Conservation (phyloP, 306 rosid genomes). For the Benincasa hispida region DNA sequence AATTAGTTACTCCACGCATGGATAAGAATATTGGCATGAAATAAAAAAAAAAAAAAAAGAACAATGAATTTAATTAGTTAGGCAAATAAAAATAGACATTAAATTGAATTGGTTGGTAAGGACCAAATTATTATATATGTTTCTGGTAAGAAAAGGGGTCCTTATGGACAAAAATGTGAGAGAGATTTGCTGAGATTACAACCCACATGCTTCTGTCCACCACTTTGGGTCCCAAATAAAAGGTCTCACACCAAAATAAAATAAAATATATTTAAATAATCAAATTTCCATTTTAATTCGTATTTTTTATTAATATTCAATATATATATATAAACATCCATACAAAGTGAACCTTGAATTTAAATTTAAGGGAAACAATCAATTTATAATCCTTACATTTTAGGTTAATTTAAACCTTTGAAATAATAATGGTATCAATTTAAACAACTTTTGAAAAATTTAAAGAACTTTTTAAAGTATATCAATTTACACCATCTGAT, state of each 20-base stretch:
- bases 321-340: too few species aligned
- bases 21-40: background rate
- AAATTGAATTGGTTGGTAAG: background rate
- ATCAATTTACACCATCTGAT: too few species aligned
- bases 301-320: too few species aligned
- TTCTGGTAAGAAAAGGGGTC: background rate
- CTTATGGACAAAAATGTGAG: background rate
- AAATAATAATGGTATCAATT: too few species aligned
- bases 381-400: too few species aligned
- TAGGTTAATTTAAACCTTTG: too few species aligned
- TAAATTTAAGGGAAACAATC: too few species aligned
- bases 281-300: too few species aligned
- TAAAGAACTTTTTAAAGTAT: too few species aligned
- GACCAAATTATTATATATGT: background rate
- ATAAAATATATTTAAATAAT: too few species aligned
- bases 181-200: background rate
- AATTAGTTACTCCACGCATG: background rate
- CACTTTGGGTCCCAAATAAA: background rate
- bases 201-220: conserved; percentile 1
- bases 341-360: too few species aligned
- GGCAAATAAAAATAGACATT: background rate
- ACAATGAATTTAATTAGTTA: background rate
- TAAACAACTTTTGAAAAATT: too few species aligned
- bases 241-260: background rate
- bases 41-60: background rate